Percentiles rank a stretch among this genome's conserved stretches.
Conservation (phyloP, 306 rosid genomes). For the Quercus robur region DNA sequence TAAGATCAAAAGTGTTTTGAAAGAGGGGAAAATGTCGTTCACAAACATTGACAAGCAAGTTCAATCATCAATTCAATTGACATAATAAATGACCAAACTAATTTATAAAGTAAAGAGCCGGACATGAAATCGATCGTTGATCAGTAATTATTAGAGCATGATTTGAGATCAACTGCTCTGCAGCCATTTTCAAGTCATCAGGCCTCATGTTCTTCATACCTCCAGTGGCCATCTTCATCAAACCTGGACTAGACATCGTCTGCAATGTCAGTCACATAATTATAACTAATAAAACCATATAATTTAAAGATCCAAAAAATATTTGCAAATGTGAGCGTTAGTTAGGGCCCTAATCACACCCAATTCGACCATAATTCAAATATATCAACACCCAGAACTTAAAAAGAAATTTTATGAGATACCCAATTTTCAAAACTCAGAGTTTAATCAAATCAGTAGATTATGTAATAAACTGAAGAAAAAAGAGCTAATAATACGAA, state of each 20-base stretch:
- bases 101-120: too few relatives aligned
- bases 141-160: too few relatives aligned
- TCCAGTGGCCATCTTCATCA: conserved; percentile 85
- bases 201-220: conserved; percentile 86
- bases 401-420: background rate
- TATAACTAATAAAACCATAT: conserved; percentile 3
- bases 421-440: background rate
- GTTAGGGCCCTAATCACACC: background rate
- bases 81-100: too few relatives aligned
- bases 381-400: background rate
- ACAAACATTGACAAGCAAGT: too few relatives aligned
- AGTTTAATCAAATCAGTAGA: background rate
- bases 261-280: conserved; percentile 27
- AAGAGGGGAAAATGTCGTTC: too few relatives aligned
- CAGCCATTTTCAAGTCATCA: conserved; percentile 75
- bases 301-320: background rate
- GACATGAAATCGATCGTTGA: too few relatives aligned
- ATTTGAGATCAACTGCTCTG: conserved; percentile 54
- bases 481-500: too few relatives aligned
- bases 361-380: background rate
- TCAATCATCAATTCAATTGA: too few relatives aligned
- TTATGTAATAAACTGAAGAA: background rate
- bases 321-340: background rate
- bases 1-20: too few relatives aligned
- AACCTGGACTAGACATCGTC: conserved; percentile 93